A percentile compares a stretch with the other conserved stretches of the same genome.
These are phyloP conservation scores for Inonotus obliquus DNA, from an alignment of 1,284 basidiomycete species.

Conservation along the genomic window DNA sequence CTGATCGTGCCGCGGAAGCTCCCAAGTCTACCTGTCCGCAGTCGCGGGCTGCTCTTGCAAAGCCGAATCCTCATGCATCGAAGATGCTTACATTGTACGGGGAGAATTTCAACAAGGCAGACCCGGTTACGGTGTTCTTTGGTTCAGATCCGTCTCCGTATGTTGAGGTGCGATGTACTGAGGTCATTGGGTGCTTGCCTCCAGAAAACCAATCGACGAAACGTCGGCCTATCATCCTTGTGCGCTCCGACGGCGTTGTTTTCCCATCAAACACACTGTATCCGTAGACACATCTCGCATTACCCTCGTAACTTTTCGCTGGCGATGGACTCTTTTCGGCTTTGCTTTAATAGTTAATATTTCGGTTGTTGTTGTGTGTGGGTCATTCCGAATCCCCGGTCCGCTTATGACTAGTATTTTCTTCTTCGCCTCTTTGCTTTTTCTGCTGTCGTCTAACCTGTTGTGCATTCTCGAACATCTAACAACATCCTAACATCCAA, in stretches of 20 bases:
- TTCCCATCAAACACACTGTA: conserved; percentile 87
- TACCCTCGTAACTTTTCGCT: conserved; percentile 18
- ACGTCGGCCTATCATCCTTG: conserved; percentile 77
- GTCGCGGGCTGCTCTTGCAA: conserved; percentile 61
- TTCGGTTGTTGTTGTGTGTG: conserved; percentile 14
- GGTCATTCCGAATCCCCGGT: conserved; percentile 18
- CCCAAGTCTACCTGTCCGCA: conserved; percentile 62
- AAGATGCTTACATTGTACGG: conserved; percentile 86
- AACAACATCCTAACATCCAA: not conserved
- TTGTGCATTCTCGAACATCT: conserved; percentile 13
- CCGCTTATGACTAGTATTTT: conserved; percentile 17
- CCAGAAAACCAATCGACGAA: conserved; percentile 59
- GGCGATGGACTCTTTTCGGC: conserved; percentile 14
- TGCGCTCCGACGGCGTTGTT: conserved; percentile 86
- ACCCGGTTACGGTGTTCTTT: conserved; percentile 80
- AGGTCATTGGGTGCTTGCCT: conserved; percentile 79
- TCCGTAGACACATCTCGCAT: conserved; percentile 43
- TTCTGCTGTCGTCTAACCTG: conserved; percentile 17
- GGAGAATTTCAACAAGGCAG: conserved; percentile 82
- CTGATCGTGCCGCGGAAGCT: conserved; percentile 72
- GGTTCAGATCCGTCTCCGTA: conserved; percentile 83
- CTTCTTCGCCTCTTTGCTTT: too few species aligned
- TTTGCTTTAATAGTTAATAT: conserved; percentile 16
- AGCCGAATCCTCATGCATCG: conserved; percentile 64
- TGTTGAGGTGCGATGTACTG: conserved; percentile 85